Base-by-base conservation (phyloP, 306 rosid genomes). In the Delonix regia region DNA sequence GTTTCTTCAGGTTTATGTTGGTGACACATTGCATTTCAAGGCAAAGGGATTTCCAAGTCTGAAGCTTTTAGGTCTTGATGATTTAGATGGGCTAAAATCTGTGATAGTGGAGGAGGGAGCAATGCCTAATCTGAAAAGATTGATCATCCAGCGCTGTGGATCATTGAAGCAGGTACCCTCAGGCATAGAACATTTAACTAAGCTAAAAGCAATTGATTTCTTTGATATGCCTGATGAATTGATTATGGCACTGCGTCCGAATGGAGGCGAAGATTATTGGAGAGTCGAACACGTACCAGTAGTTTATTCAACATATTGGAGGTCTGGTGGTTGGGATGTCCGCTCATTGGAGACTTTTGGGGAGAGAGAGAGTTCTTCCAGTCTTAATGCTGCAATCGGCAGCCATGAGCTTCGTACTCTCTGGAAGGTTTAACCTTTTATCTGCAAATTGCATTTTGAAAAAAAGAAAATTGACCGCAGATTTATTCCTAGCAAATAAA, bases 141-240 rank as follows among this genome's bases (percentile, higher is more conserved):
- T 92, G 16, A 72, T 86, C n/a, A 85, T 92, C 66, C 97, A 89
- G 45, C 85, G 86, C 9, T 92, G 91, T 33, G n/a, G 66, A 25
- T 82, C 73, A 42, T 49, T 92, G 59, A 72, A 76, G 87, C 65
- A 81, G 64, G 90, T 85, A n/a, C 94, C 94, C 6, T 80, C 75
- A 13, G 94, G 97, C 45, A 80, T 89, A 57, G 87, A 89, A 69
- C 59, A 83, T 55, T 84, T 92, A 21, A 73, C 75, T 7, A 87
- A 86, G 66, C 87, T 92, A 4, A 92, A 89, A 77, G 38, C 75
- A 52, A 78, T 92, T 19, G 92, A 89, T 70, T 92, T 92, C 76
- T 89, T 85, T 24, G 88, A 92, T n/a, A 89, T 92, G 92, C 94
- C 91, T 13, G 78, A 66, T 44, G 91, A 88, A 10, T 69, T 92